phyloP scores from a whole-genome alignment of 176 grass and related monocot genomes.

The Poa annua region DNA sequence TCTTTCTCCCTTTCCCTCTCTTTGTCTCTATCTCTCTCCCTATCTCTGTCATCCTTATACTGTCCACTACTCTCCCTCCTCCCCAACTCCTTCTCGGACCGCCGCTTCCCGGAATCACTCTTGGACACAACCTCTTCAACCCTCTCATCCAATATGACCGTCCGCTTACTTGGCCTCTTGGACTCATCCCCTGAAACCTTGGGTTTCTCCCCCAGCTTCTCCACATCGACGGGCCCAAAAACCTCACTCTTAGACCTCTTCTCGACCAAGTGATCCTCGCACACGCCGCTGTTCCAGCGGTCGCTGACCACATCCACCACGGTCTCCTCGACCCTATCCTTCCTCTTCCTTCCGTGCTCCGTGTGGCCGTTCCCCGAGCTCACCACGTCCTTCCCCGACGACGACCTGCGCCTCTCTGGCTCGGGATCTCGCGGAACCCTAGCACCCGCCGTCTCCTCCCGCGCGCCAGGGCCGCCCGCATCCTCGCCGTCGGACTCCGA shows the following conservation, averaged over 20 bases:
- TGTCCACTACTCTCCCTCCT: slow-evolving; percentile 68
- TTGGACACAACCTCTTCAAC: slow-evolving; percentile 56
- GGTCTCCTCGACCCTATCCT: slow-evolving; percentile 67
- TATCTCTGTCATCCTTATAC: slow-evolving; percentile 78
- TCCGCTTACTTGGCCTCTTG: slow-evolving; percentile 64
- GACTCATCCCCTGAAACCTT: slow-evolving; percentile 66
- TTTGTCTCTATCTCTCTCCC: slow-evolving; percentile 53
- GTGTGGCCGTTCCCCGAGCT: slow-evolving; percentile 60
- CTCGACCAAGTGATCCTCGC: slow-evolving; percentile 62
- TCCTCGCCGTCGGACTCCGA: slow-evolving; percentile 85
- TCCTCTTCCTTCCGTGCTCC: slow-evolving; percentile 90
- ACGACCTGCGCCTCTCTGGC: slow-evolving; percentile 68
- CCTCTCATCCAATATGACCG: slow-evolving; percentile 40
- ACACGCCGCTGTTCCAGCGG: slow-evolving; percentile 83
- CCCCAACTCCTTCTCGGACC: slow-evolving; percentile 50
- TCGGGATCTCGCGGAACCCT: slow-evolving; percentile 90
- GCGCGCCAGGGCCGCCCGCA: slow-evolving; percentile 32
- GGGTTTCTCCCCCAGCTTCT: slow-evolving; percentile 43
- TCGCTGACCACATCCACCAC: slow-evolving; percentile 68
- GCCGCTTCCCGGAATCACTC: slow-evolving; percentile 53
- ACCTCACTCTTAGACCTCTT: slow-evolving; percentile 77
- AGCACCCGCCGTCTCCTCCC: slow-evolving; percentile 58
- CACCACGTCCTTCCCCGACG: slow-evolving; percentile 53
- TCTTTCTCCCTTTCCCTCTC: slow-evolving; percentile 54
- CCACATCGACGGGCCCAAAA: slow-evolving; percentile 59